phyloP scores from a whole-genome alignment of 1,284 basidiomycete species.

The Uromyces viciae-fabae region DNA sequence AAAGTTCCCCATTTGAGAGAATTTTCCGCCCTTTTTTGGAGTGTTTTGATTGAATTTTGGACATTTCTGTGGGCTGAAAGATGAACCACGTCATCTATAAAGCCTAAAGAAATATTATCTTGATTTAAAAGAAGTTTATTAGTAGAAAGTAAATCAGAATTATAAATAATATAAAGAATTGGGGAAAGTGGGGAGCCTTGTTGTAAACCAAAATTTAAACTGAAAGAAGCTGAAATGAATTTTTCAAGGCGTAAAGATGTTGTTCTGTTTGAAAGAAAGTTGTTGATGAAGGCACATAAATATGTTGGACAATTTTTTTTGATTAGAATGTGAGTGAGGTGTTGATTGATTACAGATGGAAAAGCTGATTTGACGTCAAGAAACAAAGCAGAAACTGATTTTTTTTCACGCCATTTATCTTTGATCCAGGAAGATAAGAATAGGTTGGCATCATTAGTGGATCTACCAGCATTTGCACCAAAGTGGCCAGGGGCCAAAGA shows the following conservation, averaged over 20 bases:
- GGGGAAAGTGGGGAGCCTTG: conserved; percentile 8
- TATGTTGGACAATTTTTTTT: neutral
- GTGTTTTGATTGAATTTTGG: neutral
- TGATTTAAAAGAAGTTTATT: neutral
- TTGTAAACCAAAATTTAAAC: neutral
- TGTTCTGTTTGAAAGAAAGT: neutral
- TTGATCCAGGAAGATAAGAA: conserved; percentile 8
- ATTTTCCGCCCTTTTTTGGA: neutral
- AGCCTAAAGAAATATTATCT: conserved; percentile 6
- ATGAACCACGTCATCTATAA: conserved; percentile 11
- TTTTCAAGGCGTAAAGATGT: neutral
- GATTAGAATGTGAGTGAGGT: neutral
- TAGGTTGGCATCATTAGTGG: neutral
- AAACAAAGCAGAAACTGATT: no score
- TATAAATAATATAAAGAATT: neutral
- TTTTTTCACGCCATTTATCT: neutral
- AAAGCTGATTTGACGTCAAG: conserved; percentile 31
- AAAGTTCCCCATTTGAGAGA: neutral
- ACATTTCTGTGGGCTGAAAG: neutral
- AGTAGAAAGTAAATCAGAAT: neutral
- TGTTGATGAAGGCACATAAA: neutral
- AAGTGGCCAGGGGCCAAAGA: neutral
- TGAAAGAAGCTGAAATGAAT: neutral
- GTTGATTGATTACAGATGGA: neutral
- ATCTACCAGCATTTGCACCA: neutral